Evolutionary conservation across 2,329 filamentous ascomycete species (phyloP), one percentile per base, ranked within the genome.

Genomic region (Colletotrichum lupini): DNA sequence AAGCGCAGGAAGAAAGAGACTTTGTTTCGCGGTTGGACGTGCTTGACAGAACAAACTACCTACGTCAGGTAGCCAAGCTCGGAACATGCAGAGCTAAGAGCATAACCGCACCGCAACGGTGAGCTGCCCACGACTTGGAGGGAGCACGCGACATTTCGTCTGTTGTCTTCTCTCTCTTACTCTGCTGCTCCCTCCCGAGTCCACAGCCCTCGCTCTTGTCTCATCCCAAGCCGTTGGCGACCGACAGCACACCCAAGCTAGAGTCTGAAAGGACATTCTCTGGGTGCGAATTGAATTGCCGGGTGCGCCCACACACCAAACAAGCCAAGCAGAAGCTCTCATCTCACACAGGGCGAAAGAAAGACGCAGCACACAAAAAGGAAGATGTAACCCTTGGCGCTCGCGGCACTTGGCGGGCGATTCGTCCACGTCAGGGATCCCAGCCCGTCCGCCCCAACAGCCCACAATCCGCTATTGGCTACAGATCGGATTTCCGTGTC

Each of bases 391-490:
- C 59, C 30, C 66, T 72, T 72, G 70, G 66, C 56, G 35, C 28
- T 61, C 67, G 60, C 70, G 67, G 70, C 60, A 65, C 60, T 73
- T 70, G 70, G 67, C 60, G 67, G 46, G 67, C 67, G 59, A 73
- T 65, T 65, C 67, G 70, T 73, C 70, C 67, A 70, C 60, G 67
- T 73, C 70, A 65, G 67, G 70, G 58, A 72, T 68, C 66, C 67
- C 35, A 63, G 59, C n/a, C 57, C 11, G 14, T 9, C 35, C 32
- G 22, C 26, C 58, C 24, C 35, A 65, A 37, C 30, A 65, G 22
- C 37, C 61, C 67, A 60, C 53, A 53, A 37, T 24, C 53, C 24
- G 30, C 53, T 26, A 69, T 69, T 65, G 67, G 67, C 28, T 56
- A 35, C 24, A 22, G 60, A 22, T 26, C 24, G 60, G 61, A 30